These are phyloP conservation scores for Kwoniella newhampshirensis DNA, from an alignment of 768 basidiomycete species.

Conservation along the genomic window DNA sequence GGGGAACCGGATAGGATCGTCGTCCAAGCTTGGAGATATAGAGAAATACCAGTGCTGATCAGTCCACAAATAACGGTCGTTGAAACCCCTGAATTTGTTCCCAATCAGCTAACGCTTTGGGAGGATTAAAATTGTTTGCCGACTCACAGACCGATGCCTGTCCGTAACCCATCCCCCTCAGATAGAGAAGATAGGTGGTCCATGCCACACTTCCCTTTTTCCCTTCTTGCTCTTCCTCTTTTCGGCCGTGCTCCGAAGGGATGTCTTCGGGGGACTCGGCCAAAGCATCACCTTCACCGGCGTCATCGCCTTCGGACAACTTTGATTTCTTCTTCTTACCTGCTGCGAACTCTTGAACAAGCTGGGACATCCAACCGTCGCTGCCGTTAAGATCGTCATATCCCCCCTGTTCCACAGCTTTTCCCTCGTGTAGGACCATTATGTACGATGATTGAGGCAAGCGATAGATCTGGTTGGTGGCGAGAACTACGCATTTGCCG, in stretches of 20 bases:
- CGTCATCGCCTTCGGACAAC: neutral
- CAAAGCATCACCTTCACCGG: constrained; percentile 3
- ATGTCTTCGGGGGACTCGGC: neutral
- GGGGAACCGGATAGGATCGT: constrained; percentile 8
- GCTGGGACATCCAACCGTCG: neutral
- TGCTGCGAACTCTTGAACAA: constrained; percentile 8
- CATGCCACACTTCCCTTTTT: constrained; percentile 18
- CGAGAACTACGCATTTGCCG: constrained; percentile 23
- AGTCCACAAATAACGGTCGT: constrained; percentile 1
- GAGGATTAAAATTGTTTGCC: too few relatives aligned
- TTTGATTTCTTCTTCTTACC: constrained; percentile 7
- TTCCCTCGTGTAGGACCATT: constrained; percentile 22
- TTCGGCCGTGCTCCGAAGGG: neutral
- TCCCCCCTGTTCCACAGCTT: constrained; percentile 19
- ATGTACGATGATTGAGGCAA: constrained; percentile 20
- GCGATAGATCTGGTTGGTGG: constrained; percentile 35
- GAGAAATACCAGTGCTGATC: constrained; percentile 8
- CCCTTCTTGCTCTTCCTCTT: neutral
- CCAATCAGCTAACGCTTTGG: too few relatives aligned
- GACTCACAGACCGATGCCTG: constrained; percentile 8
- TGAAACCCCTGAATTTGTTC: constrained; percentile 18
- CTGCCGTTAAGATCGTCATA: constrained; percentile 15
- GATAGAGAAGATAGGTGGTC: constrained; percentile 20
- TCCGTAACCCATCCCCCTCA: constrained; percentile 19
- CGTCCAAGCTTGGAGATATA: constrained; percentile 30